Evolutionary conservation across 169 alveolate species (phyloP), one percentile per base, ranked within the genome.

Genomic region (Eimeria maxima): DNA sequence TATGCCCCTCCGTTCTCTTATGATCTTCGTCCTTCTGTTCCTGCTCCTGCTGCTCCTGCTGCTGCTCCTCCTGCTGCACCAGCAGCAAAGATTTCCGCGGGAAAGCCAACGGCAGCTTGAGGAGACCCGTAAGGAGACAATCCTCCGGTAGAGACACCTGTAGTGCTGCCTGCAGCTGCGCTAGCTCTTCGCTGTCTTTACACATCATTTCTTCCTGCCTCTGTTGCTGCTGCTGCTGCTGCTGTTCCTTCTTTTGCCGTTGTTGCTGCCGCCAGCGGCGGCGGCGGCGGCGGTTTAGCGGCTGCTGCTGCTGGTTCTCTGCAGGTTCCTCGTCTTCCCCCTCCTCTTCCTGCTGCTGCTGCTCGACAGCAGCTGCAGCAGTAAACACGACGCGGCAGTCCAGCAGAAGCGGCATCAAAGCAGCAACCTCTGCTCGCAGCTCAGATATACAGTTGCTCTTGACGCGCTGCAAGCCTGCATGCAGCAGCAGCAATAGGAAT

Each of bases 91-190:
- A 7, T 50, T 50, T 5, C 57, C 11, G 57, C 57, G 57, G 57
- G 5, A 50, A 50, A 7, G 57, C 57, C 57, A 78, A 4, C 42
- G 89, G 89, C 89, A 78, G 7, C 33, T 44, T 78, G 42, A 78
- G 63, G 67, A 78, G 89, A 38, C 89, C 89, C 14, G 18, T 13
- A 38, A 78, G 89, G 33, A 78, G 65, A 38, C 89, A 14, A 33
- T 78, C 89, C 65, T 78, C 89, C 13, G 89, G 89, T 4, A 78
- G 89, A 38, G 89, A 47, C 65, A 47, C 38, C 38, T 78, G 89
- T 0, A 78, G 33, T 42, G 89, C 89, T 5, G 0, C 22, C 22
- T 78, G 89, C 4, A 78, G 60, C 24, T 78, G 65, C 67, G 42
- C 20, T 14, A 73, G 14, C 29, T 27, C 84, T 18, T 73, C 84